phyloP scores from a whole-genome alignment of 2,329 filamentous ascomycete genomes.

The Pyrenophora teres region DNA sequence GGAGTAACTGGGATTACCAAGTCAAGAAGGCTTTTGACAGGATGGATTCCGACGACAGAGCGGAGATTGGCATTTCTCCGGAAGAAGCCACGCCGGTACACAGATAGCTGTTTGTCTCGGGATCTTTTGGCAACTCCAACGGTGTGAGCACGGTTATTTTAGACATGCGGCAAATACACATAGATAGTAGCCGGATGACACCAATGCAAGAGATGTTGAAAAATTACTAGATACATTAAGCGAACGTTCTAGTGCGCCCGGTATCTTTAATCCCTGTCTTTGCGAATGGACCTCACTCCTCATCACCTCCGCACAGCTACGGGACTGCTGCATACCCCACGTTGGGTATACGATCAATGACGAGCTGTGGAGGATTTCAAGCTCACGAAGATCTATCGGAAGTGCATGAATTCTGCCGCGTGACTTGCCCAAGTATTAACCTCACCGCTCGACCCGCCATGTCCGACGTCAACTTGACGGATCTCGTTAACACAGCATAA shows the following conservation, averaged over 20 bases:
- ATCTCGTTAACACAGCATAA: neutral
- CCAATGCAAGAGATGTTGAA: conserved; percentile 28
- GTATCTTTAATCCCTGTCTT: conserved; percentile 28
- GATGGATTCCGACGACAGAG: conserved; percentile 61
- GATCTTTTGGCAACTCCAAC: conserved; percentile 3
- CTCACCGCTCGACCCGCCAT: too few species aligned
- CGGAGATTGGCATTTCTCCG: conserved; percentile 45
- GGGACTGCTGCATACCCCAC: conserved; percentile 23
- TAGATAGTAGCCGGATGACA: conserved; percentile 25
- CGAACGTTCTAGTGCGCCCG: conserved; percentile 17
- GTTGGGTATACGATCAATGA: neutral
- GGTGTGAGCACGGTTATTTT: conserved; percentile 25
- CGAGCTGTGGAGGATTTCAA: too few species aligned
- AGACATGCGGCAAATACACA: conserved; percentile 28
- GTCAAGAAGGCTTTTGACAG: conserved; percentile 72
- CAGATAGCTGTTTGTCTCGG: conserved; percentile 9
- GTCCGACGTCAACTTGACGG: neutral
- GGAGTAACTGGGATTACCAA: conserved; percentile 77
- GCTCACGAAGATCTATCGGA: too few species aligned
- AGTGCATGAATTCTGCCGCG: neutral
- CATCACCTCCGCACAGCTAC: conserved; percentile 19
- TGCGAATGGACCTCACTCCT: conserved; percentile 26
- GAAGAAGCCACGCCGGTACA: conserved; percentile 25
- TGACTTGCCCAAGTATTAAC: too few species aligned
- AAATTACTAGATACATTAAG: conserved; percentile 31